phyloP scores from a whole-genome alignment of 2,329 filamentous ascomycete genomes.

The Fusarium lyarnte region DNA sequence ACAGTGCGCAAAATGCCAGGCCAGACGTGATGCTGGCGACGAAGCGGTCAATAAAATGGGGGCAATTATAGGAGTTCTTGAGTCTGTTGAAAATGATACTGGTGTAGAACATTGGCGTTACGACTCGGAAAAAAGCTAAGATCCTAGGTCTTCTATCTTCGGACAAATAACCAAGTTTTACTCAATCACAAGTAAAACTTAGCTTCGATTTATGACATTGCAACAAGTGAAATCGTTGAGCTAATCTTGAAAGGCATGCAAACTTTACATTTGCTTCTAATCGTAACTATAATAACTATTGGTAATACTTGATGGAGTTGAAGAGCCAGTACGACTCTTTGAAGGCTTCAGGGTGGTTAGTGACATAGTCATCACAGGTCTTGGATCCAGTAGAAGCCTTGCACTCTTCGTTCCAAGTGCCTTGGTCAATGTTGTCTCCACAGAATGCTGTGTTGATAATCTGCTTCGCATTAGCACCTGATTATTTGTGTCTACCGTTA shows the following conservation, averaged over 20 bases:
- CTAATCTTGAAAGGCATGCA: too few relatives aligned
- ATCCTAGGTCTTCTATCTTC: fast-evolving
- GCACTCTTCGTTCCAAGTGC: slow-evolving; percentile 25
- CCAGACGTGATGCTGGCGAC: background rate
- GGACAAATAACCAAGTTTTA: too few relatives aligned
- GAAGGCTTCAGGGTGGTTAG: slow-evolving; percentile 62
- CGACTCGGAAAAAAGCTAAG: background rate
- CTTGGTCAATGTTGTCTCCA: slow-evolving; percentile 59
- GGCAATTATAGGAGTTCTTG: background rate
- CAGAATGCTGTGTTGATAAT: slow-evolving; percentile 79
- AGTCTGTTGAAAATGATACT: background rate
- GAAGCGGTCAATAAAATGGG: background rate
- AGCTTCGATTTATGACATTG: background rate
- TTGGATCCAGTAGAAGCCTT: slow-evolving; percentile 48
- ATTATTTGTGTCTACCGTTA: fast-evolving
- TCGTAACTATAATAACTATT: background rate
- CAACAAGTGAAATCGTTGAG: background rate
- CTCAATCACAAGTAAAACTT: background rate
- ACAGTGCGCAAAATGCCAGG: background rate
- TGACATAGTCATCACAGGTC: slow-evolving; percentile 76
- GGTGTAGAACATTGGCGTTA: slow-evolving; percentile 11
- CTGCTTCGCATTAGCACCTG: background rate
- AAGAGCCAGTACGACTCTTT: slow-evolving; percentile 6
- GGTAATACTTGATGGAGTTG: slow-evolving; percentile 12
- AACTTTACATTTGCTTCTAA: fast-evolving